Evolutionary conservation across 441 rosid genomes (phyloP).

Genomic region (Flueggea neowawraea): DNA sequence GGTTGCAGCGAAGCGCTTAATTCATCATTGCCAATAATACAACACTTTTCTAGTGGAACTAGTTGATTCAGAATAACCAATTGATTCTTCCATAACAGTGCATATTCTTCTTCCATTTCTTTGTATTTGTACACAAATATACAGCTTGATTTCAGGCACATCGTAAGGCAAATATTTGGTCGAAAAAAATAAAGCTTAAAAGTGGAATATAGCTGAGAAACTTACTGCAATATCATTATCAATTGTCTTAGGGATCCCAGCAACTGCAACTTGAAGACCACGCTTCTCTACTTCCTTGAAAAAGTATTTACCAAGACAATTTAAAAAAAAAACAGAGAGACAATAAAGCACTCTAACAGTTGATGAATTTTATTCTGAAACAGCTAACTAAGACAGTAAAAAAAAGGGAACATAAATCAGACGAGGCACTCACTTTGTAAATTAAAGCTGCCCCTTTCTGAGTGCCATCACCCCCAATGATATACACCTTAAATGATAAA

Average conservation of each 20-base stretch:
- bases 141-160: background rate
- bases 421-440: constrained; percentile 28
- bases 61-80: too few species aligned
- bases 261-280: constrained; percentile 51
- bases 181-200: background rate
- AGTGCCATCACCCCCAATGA: constrained; percentile 63
- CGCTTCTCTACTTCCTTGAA: constrained; percentile 51
- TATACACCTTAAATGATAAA: constrained; percentile 34
- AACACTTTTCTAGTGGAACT: too few species aligned
- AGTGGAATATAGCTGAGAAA: background rate
- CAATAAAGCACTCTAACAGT: constrained; percentile 1
- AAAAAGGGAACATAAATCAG: background rate
- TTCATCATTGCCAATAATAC: too few species aligned
- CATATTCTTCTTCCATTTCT: too few species aligned
- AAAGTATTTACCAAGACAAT: constrained; percentile 17
- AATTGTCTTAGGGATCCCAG: constrained; percentile 57
- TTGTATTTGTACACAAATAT: background rate
- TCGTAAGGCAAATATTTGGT: too few species aligned
- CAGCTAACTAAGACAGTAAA: background rate
- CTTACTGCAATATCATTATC: constrained; percentile 52
- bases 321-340: background rate
- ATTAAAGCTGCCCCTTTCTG: constrained; percentile 52
- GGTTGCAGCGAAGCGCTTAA: too few species aligned
- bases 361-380: background rate
- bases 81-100: too few species aligned